These are phyloP conservation scores for Trametes cubensis DNA, from an alignment of 768 basidiomycete genomes.

Conservation along the genomic window DNA sequence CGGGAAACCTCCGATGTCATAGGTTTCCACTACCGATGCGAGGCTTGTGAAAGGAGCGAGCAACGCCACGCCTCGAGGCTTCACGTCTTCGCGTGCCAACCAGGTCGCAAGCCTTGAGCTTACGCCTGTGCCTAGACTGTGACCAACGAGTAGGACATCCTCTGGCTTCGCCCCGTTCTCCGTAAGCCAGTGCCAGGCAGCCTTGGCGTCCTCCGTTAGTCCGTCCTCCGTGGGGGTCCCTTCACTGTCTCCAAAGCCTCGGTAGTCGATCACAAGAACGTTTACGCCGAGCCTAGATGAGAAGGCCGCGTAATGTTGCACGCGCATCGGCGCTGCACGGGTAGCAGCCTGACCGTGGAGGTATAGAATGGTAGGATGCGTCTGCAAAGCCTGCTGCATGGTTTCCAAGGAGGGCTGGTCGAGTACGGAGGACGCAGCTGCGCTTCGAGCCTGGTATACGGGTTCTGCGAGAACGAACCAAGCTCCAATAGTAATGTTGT, in stretches of 20 bases:
- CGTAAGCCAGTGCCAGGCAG: conserved; percentile 81
- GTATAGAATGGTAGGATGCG: conserved; percentile 81
- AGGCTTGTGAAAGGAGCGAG: conserved; percentile 44
- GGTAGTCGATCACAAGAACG: conserved; percentile 87
- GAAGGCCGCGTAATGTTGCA: conserved; percentile 69
- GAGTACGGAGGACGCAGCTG: conserved; percentile 40
- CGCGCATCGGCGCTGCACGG: conserved; percentile 65
- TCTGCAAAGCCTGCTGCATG: conserved; percentile 55
- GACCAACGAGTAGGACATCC: conserved; percentile 77
- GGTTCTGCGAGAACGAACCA: conserved; percentile 81
- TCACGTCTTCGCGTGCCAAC: conserved; percentile 44
- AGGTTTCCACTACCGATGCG: conserved; percentile 61
- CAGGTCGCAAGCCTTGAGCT: conserved; percentile 44
- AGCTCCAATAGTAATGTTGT: conserved; percentile 80
- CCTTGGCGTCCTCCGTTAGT: conserved; percentile 68
- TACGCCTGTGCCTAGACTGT: conserved; percentile 89
- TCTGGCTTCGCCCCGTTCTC: conserved; percentile 56
- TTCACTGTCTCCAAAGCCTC: conserved; percentile 88
- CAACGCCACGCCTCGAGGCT: conserved; percentile 44
- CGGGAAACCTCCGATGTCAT: conserved; percentile 69
- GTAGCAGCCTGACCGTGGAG: conserved; percentile 90
- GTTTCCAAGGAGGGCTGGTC: conserved; percentile 41
- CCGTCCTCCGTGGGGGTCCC: conserved; percentile 79
- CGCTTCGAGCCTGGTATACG: conserved; percentile 55
- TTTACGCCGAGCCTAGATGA: conserved; percentile 70